phyloP scores from a whole-genome alignment of 331 rosid genomes.

The Acacia concinna region DNA sequence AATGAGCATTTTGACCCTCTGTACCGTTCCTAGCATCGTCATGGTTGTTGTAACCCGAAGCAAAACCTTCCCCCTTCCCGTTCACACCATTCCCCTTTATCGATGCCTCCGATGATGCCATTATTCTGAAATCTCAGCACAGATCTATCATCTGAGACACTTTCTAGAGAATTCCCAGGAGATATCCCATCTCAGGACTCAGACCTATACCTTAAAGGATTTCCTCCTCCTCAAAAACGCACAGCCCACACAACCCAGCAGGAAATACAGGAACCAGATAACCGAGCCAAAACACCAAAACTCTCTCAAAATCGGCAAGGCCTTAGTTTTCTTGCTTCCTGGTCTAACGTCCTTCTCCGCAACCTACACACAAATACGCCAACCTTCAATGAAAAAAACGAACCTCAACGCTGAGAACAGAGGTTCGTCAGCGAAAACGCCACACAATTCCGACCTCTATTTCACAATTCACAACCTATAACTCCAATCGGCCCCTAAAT shows the following conservation, averaged over 20 bases:
- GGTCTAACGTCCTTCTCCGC: not conserved
- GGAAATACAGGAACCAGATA: not conserved
- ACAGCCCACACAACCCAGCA: not conserved
- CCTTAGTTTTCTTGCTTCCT: slow-evolving; percentile 8
- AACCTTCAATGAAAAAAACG: slow-evolving; percentile 11
- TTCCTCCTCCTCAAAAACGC: not conserved
- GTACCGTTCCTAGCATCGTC: slow-evolving; percentile 35
- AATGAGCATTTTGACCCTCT: slow-evolving; percentile 48
- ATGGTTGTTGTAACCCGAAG: slow-evolving; percentile 36
- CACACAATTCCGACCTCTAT: slow-evolving; percentile 13
- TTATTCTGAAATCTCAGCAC: slow-evolving; percentile 41
- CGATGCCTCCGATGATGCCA: slow-evolving; percentile 75
- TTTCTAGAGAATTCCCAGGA: not conserved
- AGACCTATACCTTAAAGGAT: not conserved
- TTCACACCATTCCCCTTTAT: slow-evolving; percentile 58
- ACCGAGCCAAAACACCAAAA: not conserved
- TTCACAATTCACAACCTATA: not conserved
- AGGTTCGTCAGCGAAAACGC: not conserved
- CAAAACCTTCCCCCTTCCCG: slow-evolving; percentile 46
- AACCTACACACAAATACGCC: not conserved
- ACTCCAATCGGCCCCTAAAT: slow-evolving; percentile 9
- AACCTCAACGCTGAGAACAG: not conserved
- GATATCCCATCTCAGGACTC: slow-evolving; percentile 23
- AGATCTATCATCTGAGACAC: slow-evolving; percentile 63
- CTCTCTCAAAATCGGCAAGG: not conserved